Base-by-base conservation (phyloP, 2,329 filamentous ascomycete genomes). In the Trichoderma aggressivum region DNA sequence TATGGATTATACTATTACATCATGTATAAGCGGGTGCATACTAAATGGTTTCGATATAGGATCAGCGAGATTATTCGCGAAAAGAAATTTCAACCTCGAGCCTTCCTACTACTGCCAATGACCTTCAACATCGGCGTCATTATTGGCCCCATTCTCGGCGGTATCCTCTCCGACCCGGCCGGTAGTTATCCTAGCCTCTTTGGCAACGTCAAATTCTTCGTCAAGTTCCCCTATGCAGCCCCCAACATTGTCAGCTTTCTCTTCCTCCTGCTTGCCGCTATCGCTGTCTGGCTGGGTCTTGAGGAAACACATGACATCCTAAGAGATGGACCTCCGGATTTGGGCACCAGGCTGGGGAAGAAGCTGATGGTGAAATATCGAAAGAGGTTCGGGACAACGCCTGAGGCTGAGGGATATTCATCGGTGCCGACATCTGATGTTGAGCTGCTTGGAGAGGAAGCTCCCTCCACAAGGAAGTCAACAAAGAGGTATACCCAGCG, bases 21-120 rank as follows among this genome's bases (percentile, higher is more conserved):
- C 7, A 43, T 14, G 32, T 43, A 7, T 69, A 21, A 12, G 21
- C 12, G 55, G 26, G 12, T 50, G 10, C 18, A 69, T 69, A 24
- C 65, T 69, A 11, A 69, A 26, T 8, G n/a, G 36, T 16, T 30
- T 28, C 12, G 28, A 58, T 34, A 6, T 8, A 80, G 79, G 79
- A 86, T 94, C 67, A 87, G 88, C 43, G 92, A 94, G 80, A 90
- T 91, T 75, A 91, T 90, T 77, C 91, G 90, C 0, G 83, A 87
- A 47, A 86, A 87, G 73, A 77, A 75, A 21, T 94, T 89, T 0
- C 91, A 94, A 79, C 91, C 92, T 0, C 83, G 87, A 58, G 89
- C 90, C 0, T 95, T 94, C 76, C 89, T 90, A 75, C 90, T 89
- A 79, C 92, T 94, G 74, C 91, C 92, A 21, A 92, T 95, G 78